Conservation (phyloP, 495 filamentous ascomycete genomes). For the Aspergillus steynii region DNA sequence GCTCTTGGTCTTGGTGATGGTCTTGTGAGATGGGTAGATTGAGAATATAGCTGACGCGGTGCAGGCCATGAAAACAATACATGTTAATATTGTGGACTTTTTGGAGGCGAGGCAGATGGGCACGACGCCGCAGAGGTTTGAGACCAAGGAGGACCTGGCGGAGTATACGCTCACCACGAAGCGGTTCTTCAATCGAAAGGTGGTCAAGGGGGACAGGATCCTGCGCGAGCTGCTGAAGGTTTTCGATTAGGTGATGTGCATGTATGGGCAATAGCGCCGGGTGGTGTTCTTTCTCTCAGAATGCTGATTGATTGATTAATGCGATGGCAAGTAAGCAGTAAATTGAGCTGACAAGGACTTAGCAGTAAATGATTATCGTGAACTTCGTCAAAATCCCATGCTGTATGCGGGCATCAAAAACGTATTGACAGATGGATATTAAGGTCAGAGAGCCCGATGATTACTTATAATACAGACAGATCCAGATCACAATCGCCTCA, state of each 20-base stretch:
- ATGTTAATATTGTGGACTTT: neutral
- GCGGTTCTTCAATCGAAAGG: neutral
- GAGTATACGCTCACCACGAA: neutral
- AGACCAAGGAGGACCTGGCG: neutral
- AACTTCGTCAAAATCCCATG: neutral
- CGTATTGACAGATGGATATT: conserved; percentile 11
- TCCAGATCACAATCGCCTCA: neutral
- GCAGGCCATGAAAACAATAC: neutral
- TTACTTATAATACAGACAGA: conserved; percentile 21
- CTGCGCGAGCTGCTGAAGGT: neutral
- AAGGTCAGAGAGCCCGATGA: conserved; percentile 1
- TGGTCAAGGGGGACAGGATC: neutral
- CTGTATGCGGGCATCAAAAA: conserved; percentile 14
- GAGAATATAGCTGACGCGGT: neutral
- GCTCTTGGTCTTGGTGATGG: too few relatives aligned
- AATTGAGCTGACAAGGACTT: neutral
- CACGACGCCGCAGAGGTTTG: neutral
- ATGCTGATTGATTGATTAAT: neutral
- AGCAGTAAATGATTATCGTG: neutral
- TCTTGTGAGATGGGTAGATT: too few relatives aligned
- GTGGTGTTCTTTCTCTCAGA: neutral
- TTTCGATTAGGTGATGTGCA: neutral
- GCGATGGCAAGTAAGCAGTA: neutral
- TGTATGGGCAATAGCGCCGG: neutral
- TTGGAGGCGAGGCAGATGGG: neutral